Conservation (phyloP, 345 rosid species). For the Arabis alpina region DNA sequence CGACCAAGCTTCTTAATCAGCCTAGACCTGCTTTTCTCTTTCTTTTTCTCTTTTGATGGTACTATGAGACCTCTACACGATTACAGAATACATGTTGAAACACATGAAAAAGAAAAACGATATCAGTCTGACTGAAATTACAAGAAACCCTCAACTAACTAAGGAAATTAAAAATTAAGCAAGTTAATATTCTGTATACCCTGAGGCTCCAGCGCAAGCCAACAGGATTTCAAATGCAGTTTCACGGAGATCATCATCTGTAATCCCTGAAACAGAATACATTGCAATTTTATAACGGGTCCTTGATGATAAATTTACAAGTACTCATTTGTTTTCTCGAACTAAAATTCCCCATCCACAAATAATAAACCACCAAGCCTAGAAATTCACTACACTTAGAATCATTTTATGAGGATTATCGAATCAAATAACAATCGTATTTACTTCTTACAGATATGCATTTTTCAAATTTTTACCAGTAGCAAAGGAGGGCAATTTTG, state of each 20-base stretch:
- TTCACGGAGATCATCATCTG: constrained; percentile 94
- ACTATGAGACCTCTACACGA: constrained; percentile 80
- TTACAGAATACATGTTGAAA: constrained; percentile 28
- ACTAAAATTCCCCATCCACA: constrained; percentile 9
- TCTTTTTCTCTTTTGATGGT: constrained; percentile 89
- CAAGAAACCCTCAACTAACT: constrained; percentile 4
- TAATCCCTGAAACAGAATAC: constrained; percentile 58
- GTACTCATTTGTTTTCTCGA: background rate
- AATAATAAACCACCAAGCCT: constrained; percentile 10
- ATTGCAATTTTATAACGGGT: no score
- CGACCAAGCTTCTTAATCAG: constrained; percentile 95
- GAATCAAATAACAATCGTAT: constrained; percentile 2
- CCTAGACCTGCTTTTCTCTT: constrained; percentile 73
- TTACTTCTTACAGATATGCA: background rate
- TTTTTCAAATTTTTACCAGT: constrained; percentile 60
- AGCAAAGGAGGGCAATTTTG: constrained; percentile 75
- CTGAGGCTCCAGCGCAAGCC: constrained; percentile 98
- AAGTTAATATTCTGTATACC: constrained; percentile 55
- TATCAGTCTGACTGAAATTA: background rate
- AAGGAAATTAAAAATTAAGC: constrained; percentile 28
- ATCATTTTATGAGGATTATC: background rate
- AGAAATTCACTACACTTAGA: constrained; percentile 5
- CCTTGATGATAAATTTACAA: background rate
- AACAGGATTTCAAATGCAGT: constrained; percentile 91
- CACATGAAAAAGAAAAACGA: constrained; percentile 18